A percentile compares a stretch with the other conserved stretches of the same genome.
phyloP scores from a whole-genome alignment of 257 asterid genomes.

The Solanum habrochaites region DNA sequence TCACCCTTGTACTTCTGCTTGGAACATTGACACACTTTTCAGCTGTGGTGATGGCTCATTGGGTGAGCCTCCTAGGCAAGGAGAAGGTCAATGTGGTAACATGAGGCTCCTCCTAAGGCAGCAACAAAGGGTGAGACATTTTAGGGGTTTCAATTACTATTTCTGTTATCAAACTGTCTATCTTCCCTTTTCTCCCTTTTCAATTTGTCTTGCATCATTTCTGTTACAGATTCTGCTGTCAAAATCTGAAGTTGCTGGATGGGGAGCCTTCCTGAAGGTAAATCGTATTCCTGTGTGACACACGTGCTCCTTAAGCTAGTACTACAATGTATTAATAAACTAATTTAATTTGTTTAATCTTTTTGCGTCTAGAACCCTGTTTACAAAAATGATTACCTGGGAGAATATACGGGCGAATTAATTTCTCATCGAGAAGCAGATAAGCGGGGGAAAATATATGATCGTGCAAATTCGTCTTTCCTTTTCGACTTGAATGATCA shows the following conservation, averaged over 20 bases:
- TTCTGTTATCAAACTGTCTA: not conserved
- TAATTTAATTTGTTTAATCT: not conserved
- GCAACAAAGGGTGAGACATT: conserved; percentile 64
- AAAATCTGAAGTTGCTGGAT: conserved; percentile 88
- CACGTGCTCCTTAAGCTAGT: not conserved
- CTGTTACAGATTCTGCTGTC: conserved; percentile 56
- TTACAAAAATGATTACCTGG: conserved; percentile 87
- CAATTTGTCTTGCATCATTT: not conserved
- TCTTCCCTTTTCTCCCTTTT: not conserved
- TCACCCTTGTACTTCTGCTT: not conserved
- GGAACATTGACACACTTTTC: conserved; percentile 11
- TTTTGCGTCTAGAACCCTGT: conserved; percentile 49
- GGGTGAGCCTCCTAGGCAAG: conserved; percentile 78
- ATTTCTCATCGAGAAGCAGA: conserved; percentile 97
- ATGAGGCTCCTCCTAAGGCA: conserved; percentile 92
- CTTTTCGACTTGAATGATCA: conserved; percentile 89
- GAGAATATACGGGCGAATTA: conserved; percentile 94
- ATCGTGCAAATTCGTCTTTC: conserved; percentile 86
- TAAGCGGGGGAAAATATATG: conserved; percentile 91
- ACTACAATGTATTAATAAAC: not conserved
- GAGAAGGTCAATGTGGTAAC: conserved; percentile 89
- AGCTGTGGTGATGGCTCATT: conserved; percentile 79
- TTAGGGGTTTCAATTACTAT: conserved; percentile 1
- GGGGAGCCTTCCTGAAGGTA: conserved; percentile 98
- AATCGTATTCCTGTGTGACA: not conserved